Conservation (phyloP, 257 asterid species). For the Scutellaria barbata region DNA sequence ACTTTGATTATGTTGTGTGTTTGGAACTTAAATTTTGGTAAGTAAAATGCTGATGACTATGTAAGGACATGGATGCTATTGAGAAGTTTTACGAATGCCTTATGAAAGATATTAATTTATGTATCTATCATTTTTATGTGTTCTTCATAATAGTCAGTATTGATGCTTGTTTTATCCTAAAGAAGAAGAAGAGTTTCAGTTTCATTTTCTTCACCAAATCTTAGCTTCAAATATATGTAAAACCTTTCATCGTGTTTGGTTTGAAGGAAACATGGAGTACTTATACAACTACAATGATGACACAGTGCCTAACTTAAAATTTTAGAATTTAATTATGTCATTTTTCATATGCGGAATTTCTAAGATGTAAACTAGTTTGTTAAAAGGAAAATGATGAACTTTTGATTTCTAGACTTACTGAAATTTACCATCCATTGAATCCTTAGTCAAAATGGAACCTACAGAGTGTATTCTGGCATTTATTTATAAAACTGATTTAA, state of each 20-base stretch:
- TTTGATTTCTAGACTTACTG: background rate
- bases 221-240: background rate
- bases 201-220: background rate
- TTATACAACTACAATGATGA: background rate
- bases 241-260: background rate
- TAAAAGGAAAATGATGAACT: background rate
- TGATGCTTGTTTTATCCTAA: background rate
- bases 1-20: background rate
- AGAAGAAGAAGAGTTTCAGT: conserved; percentile 11
- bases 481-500: no score
- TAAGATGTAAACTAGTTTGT: background rate
- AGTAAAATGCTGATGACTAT: conserved; percentile 15
- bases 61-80: conserved; percentile 5
- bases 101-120: background rate
- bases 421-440: background rate
- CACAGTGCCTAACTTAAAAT: background rate
- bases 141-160: background rate
- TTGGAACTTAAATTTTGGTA: background rate
- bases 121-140: background rate
- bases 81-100: background rate
- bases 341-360: background rate
- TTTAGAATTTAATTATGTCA: background rate
- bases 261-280: conserved; percentile 14
- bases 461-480: no score
- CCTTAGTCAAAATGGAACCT: no score